Conservation (phyloP, 805 yeast genomes). For the Priceomyces castillae region DNA sequence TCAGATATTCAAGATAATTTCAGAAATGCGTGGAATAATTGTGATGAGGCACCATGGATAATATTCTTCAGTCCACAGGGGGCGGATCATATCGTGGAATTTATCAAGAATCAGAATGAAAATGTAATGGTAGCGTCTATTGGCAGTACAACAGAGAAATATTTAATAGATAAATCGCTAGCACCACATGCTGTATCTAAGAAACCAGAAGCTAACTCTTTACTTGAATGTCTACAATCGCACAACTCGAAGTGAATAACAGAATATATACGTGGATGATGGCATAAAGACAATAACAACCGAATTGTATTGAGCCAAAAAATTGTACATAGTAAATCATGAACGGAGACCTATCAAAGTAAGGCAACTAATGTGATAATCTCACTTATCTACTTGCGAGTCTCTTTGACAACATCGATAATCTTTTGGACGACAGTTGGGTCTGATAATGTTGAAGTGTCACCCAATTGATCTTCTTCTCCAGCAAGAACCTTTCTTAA, state of each 20-base stretch:
- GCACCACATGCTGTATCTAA: conserved; percentile 61
- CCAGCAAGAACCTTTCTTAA: conserved; percentile 89
- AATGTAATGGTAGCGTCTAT: conserved; percentile 66
- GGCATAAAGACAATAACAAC: too few relatives aligned
- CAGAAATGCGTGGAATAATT: conserved; percentile 4
- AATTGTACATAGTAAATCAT: too few relatives aligned
- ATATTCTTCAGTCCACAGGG: conserved; percentile 93
- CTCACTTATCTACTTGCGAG: conserved; percentile 2
- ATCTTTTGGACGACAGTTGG: conserved; percentile 79
- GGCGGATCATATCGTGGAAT: conserved; percentile 57
- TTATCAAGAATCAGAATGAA: conserved; percentile 18
- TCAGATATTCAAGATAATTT: conserved; percentile 45
- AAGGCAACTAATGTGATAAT: too few relatives aligned
- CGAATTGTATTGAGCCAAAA: neutral
- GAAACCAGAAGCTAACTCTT: conserved; percentile 67
- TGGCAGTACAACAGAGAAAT: conserved; percentile 87
- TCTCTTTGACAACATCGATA: conserved; percentile 58
- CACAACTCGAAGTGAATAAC: too few relatives aligned
- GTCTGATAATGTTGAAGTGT: conserved; percentile 82
- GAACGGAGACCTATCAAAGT: too few relatives aligned
- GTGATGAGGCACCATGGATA: conserved; percentile 52
- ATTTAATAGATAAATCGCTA: conserved; percentile 50
- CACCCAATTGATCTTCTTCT: conserved; percentile 92
- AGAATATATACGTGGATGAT: too few relatives aligned
- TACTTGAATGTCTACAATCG: conserved; percentile 27